A percentile compares a stretch with the other conserved stretches of the same genome.
Evolutionary conservation across 306 rosid species (phyloP).

Genomic region (Oxytropis ochrocephala): DNA sequence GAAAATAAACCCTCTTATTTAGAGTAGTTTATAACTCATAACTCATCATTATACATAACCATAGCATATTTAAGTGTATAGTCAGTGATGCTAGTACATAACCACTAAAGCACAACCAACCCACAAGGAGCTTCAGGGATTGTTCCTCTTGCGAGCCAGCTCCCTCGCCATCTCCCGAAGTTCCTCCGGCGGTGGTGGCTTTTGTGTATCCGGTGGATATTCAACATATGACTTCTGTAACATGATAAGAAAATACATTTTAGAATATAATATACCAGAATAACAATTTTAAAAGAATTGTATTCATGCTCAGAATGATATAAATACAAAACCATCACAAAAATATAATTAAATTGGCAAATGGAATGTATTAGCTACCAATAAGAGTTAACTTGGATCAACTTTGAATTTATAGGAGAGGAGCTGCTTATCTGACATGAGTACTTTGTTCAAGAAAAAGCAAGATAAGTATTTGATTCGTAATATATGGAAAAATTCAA

Average conservation of each 20-base stretch:
- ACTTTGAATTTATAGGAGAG: neutral
- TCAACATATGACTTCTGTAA: slow-evolving; percentile 57
- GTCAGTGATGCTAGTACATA: neutral
- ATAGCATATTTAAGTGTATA: neutral
- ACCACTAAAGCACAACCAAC: neutral
- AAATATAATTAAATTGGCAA: neutral
- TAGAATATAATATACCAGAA: neutral
- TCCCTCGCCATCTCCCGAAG: slow-evolving; percentile 74
- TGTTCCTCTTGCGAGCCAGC: slow-evolving; percentile 58
- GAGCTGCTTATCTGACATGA: neutral
- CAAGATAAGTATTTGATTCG: neutral
- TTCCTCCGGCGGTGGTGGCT: slow-evolving; percentile 85
- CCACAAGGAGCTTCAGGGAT: slow-evolving; percentile 25
- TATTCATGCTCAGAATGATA: neutral
- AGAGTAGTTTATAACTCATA: neutral
- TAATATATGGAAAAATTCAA: too few species aligned
- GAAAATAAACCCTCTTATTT: neutral
- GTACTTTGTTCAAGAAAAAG: neutral
- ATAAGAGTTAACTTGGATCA: neutral
- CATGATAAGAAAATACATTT: neutral
- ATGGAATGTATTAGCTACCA: neutral
- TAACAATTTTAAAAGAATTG: neutral
- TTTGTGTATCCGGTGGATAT: slow-evolving; percentile 62
- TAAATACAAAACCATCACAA: slow-evolving; percentile 1
- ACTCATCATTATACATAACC: slow-evolving; percentile 3